These are phyloP conservation scores for Boletellus emodensis DNA, from an alignment of 768 basidiomycete genomes.

Conservation along the genomic window DNA sequence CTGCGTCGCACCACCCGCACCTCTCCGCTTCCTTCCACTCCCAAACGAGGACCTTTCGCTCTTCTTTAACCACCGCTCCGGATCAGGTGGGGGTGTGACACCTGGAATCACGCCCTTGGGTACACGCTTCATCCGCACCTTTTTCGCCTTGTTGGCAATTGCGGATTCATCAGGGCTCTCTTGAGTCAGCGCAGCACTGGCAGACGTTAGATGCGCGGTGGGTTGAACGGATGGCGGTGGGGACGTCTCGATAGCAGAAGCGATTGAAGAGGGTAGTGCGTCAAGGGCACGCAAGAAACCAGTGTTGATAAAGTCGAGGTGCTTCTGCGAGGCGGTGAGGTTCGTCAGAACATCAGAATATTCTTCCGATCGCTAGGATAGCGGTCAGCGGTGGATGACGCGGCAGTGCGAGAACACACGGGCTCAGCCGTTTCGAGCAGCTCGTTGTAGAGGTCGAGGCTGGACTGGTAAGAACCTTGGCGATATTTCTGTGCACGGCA, in stretches of 20 bases:
- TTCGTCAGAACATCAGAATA: conserved; percentile 85
- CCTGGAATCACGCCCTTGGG: conserved; percentile 75
- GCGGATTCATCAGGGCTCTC: conserved; percentile 33
- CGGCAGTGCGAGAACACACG: conserved; percentile 43
- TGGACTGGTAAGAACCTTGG: conserved; percentile 66
- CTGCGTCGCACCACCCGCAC: conserved; percentile 65
- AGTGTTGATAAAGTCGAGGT: conserved; percentile 78
- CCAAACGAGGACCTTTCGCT: conserved; percentile 63
- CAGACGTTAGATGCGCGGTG: conserved; percentile 24
- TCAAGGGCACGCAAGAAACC: conserved; percentile 66
- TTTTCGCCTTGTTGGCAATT: conserved; percentile 39
- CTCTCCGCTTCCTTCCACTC: conserved; percentile 51
- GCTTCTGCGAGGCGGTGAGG: conserved; percentile 73
- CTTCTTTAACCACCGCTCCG: conserved; percentile 88
- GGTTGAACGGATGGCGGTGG: conserved; percentile 51
- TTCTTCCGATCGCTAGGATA: conserved; percentile 73
- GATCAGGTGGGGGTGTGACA: conserved; percentile 78
- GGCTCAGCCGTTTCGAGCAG: conserved; percentile 75
- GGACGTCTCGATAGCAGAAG: conserved; percentile 54
- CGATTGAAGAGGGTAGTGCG: conserved; percentile 48
- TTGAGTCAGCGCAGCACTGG: conserved; percentile 22
- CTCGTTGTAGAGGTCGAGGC: conserved; percentile 75
- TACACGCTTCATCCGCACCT: conserved; percentile 61
- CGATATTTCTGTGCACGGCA: conserved; percentile 61
- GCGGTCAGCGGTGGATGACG: conserved; percentile 1